A percentile compares a stretch with the other conserved stretches of the same genome.
These are phyloP conservation scores for Cephaloascus fragrans DNA, from an alignment of 805 yeast species.

Conservation along the genomic window DNA sequence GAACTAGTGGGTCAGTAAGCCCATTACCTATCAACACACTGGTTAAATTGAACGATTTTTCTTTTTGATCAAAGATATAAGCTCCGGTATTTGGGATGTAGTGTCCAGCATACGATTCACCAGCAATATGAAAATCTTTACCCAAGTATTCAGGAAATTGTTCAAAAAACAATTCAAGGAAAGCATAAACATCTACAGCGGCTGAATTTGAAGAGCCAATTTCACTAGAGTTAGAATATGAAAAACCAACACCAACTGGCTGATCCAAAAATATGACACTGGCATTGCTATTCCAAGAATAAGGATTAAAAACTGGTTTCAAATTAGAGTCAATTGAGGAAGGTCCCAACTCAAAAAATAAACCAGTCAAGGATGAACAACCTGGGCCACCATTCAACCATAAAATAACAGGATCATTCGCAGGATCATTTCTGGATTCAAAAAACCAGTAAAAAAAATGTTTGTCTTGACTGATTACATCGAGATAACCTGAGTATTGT, in stretches of 20 bases:
- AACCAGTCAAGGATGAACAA: constrained; percentile 84
- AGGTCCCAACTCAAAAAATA: constrained; percentile 89
- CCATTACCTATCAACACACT: constrained; percentile 37
- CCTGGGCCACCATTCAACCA: constrained; percentile 98
- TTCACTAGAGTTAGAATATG: constrained; percentile 51
- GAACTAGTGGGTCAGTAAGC: constrained; percentile 31
- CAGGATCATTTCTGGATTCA: constrained; percentile 84
- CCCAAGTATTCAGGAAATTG: constrained; percentile 65
- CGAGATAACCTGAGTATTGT: constrained; percentile 68
- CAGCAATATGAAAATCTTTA: constrained; percentile 65
- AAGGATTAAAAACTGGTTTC: constrained; percentile 68
- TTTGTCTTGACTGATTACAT: constrained; percentile 60
- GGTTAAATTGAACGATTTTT: constrained; percentile 24
- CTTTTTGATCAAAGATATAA: constrained; percentile 43
- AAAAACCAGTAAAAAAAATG: constrained; percentile 92
- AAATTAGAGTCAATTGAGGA: constrained; percentile 56
- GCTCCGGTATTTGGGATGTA: constrained; percentile 63
- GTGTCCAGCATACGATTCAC: constrained; percentile 81
- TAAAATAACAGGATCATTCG: constrained; percentile 71
- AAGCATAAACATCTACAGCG: constrained; percentile 78
- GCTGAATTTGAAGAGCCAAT: constrained; percentile 73
- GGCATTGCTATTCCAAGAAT: constrained; percentile 89
- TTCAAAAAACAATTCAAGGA: constrained; percentile 74
- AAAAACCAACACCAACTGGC: constrained; percentile 89
- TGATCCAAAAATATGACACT: constrained; percentile 87